Conservation (phyloP, 306 rosid species). For the Spatholobus suberectus region DNA sequence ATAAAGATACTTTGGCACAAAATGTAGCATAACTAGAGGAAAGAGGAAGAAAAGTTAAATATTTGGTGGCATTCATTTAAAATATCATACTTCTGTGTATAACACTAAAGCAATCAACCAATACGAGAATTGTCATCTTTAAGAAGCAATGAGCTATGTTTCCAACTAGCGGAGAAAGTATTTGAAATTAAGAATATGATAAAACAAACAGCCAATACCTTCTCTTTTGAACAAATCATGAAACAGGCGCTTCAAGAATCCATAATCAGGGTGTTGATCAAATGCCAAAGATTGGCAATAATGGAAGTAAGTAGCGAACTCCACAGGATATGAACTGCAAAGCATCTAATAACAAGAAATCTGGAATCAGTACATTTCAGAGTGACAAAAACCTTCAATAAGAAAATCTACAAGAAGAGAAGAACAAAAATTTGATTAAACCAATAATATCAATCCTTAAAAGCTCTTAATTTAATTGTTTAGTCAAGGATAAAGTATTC, state of each 20-base stretch:
- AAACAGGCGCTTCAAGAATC: constrained; percentile 70
- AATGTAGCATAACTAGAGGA: constrained; percentile 26
- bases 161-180: constrained; percentile 7
- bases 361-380: constrained; percentile 32
- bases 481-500: constrained; percentile 3
- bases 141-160: constrained; percentile 25
- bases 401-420: constrained; percentile 23
- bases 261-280: constrained; percentile 82
- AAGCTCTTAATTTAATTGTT: constrained; percentile 27
- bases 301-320: constrained; percentile 74
- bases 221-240: constrained; percentile 65
- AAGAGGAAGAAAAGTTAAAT: background rate
- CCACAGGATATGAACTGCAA: constrained; percentile 70
- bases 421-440: constrained; percentile 6
- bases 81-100: constrained; percentile 6
- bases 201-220: constrained; percentile 49
- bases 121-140: constrained; percentile 25
- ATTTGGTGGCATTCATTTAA: constrained; percentile 9
- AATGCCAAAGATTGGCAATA: constrained; percentile 75
- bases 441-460: constrained; percentile 1
- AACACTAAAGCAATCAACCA: constrained; percentile 20
- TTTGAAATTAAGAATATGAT: constrained; percentile 26
- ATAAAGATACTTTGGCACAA: constrained; percentile 3
- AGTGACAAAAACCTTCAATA: constrained; percentile 17
- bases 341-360: constrained; percentile 55